Conservation (phyloP, 768 basidiomycete species). For the Tylopilus sp. region DNA sequence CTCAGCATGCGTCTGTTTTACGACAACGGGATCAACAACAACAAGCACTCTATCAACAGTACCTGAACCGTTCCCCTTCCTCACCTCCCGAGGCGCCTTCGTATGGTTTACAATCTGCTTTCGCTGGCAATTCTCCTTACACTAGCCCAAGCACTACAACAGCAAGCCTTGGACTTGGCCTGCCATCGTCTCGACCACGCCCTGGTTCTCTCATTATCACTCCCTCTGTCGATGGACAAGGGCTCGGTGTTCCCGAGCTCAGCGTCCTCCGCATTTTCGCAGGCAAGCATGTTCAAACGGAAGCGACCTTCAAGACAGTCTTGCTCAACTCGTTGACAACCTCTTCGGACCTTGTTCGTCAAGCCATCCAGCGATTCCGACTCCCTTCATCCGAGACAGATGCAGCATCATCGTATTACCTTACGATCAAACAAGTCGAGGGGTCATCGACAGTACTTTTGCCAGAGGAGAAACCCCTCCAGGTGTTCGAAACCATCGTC, state of each 20-base stretch:
- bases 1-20: constrained; percentile 60
- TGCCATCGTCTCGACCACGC: constrained; percentile 54
- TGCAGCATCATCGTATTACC: constrained; percentile 65
- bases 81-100: constrained; percentile 72
- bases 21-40: constrained; percentile 88
- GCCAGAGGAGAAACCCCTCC: constrained; percentile 76
- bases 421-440: constrained; percentile 92
- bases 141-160: constrained; percentile 35
- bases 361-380: constrained; percentile 93
- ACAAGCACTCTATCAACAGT: constrained; percentile 83
- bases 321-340: constrained; percentile 85
- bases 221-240: constrained; percentile 57
- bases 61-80: constrained; percentile 82
- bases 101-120: constrained; percentile 71
- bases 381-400: constrained; percentile 58
- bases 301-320: constrained; percentile 98
- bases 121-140: constrained; percentile 47
- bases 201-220: constrained; percentile 78
- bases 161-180: constrained; percentile 46
- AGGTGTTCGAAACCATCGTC: constrained; percentile 82
- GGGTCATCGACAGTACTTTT: constrained; percentile 76
- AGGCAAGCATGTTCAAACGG: constrained; percentile 84
- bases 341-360: constrained; percentile 78
- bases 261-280: constrained; percentile 97
- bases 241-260: constrained; percentile 69